These are phyloP conservation scores for Geranium rotundifolium DNA, from an alignment of 345 rosid genomes.

Conservation along the genomic window DNA sequence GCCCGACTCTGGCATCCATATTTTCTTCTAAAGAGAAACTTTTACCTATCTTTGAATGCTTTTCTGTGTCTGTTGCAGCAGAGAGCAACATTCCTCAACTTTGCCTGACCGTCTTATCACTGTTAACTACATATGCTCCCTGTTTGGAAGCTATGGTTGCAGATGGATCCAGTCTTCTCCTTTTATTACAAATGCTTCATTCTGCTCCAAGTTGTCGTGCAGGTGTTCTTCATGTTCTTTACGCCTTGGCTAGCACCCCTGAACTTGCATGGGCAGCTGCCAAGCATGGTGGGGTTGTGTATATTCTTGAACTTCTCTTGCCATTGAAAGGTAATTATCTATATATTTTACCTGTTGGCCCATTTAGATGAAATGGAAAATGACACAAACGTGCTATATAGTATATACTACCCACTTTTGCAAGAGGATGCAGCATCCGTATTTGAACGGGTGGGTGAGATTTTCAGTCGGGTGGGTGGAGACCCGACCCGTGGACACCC, in stretches of 20 bases:
- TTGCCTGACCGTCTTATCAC: slow-evolving; percentile 75
- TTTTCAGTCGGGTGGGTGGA: too few species aligned
- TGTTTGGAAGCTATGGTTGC: slow-evolving; percentile 99
- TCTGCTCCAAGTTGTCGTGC: slow-evolving; percentile 79
- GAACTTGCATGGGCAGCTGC: slow-evolving; percentile 99
- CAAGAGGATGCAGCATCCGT: too few species aligned
- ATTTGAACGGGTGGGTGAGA: too few species aligned
- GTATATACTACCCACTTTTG: too few species aligned
- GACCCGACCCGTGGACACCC: too few species aligned
- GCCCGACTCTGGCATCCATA: slow-evolving; percentile 83
- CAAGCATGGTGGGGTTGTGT: slow-evolving; percentile 98
- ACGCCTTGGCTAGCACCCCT: slow-evolving; percentile 94
- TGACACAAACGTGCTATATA: too few species aligned
- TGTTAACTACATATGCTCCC: slow-evolving; percentile 84
- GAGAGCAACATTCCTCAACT: slow-evolving; percentile 80
- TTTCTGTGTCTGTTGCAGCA: slow-evolving; percentile 64
- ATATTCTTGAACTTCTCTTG: slow-evolving; percentile 88
- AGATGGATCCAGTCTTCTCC: slow-evolving; percentile 95
- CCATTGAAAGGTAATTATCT: slow-evolving; percentile 68
- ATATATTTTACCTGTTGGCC: slow-evolving; percentile 1
- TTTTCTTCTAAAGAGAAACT: slow-evolving; percentile 84
- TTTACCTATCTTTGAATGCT: slow-evolving; percentile 85
- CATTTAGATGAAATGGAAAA: too few species aligned
- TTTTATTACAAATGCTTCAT: slow-evolving; percentile 95
- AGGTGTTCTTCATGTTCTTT: slow-evolving; percentile 95